phyloP scores from a whole-genome alignment of 2,329 filamentous ascomycete genomes.

The Aspergillus versicolor region DNA sequence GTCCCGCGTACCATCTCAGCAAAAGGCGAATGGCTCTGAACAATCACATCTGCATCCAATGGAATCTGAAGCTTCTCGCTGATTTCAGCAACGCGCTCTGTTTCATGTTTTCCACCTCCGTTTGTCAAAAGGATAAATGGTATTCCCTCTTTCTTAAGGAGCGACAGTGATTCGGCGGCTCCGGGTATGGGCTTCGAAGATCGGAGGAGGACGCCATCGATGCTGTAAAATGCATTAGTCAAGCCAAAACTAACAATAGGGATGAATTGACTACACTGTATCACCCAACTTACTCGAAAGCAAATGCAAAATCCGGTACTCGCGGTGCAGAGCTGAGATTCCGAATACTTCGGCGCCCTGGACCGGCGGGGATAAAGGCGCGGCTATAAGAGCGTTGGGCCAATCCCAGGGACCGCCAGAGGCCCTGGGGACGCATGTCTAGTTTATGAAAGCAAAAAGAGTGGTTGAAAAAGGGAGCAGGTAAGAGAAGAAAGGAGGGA shows the following conservation, averaged over 20 bases:
- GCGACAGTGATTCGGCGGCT: constrained; percentile 69
- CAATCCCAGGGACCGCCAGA: constrained; percentile 27
- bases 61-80: constrained; percentile 63
- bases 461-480: background rate
- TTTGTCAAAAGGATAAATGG: constrained; percentile 96
- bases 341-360: constrained; percentile 27
- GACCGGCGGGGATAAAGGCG: constrained; percentile 16
- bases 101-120: constrained; percentile 83
- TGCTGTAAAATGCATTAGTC: constrained; percentile 49
- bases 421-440: constrained; percentile 27
- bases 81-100: constrained; percentile 69
- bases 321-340: constrained; percentile 27
- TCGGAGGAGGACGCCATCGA: constrained; percentile 93
- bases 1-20: constrained; percentile 65
- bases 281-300: constrained; percentile 43
- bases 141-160: constrained; percentile 71
- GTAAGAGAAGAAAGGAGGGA: background rate
- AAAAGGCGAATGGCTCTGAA: constrained; percentile 92
- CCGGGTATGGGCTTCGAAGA: constrained; percentile 75
- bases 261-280: constrained; percentile 5
- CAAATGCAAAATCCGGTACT: constrained; percentile 45
- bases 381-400: constrained; percentile 24
- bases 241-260: background rate
- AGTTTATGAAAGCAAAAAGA: background rate
- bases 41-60: constrained; percentile 68